Conservation (phyloP, 23 red algal species). For the Chondrus crispus region DNA sequence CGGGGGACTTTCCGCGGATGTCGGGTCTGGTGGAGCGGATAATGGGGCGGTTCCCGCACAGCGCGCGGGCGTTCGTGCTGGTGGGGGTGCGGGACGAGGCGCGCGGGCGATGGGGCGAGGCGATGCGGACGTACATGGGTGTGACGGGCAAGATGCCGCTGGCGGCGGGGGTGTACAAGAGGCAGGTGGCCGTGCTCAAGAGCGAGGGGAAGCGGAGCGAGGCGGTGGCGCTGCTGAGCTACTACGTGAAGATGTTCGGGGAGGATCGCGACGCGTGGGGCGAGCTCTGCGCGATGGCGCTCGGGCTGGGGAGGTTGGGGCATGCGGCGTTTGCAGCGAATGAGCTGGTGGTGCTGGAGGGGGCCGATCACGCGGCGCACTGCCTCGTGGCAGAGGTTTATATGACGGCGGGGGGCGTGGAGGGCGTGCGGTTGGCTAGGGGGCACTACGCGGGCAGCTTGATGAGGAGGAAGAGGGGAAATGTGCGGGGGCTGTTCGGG, state of each 20-base stretch:
- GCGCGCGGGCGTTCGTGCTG: conserved; percentile 16
- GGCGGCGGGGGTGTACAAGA: conserved; percentile 23
- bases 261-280: conserved; percentile 47
- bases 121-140: conserved; percentile 5
- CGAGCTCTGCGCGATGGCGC: conserved; percentile 18
- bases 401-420: conserved; percentile 5
- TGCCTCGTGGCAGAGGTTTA: conserved; percentile 43
- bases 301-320: conserved; percentile 17
- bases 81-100: neutral
- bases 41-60: conserved; percentile 18
- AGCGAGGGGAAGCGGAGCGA: conserved; percentile 21
- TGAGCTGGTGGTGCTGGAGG: conserved; percentile 29
- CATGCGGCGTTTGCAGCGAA: conserved; percentile 64
- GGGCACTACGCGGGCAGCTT: conserved; percentile 40
- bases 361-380: conserved; percentile 15
- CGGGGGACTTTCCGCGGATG: neutral
- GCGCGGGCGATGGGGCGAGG: neutral
- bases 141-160: conserved; percentile 9
- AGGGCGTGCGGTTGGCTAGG: conserved; percentile 12
- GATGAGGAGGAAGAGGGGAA: neutral
- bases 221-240: conserved; percentile 41
- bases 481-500: conserved; percentile 47
- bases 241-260: conserved; percentile 21
- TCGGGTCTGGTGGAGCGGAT: neutral
- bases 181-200: conserved; percentile 59